Conservation (phyloP, 352 stramenopile genomes). For the Globisporangium paddicum region DNA sequence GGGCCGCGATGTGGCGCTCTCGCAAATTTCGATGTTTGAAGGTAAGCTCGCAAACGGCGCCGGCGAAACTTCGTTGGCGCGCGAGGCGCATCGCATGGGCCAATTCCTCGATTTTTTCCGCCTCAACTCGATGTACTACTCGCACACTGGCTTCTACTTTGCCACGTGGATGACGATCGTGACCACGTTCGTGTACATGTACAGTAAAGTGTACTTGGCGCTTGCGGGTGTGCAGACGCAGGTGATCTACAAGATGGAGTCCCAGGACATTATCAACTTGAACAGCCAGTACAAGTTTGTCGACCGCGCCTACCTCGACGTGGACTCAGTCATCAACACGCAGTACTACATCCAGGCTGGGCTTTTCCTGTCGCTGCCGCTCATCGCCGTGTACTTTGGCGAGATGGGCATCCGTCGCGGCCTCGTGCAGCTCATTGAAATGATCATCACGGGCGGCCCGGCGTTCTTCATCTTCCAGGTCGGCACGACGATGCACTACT, state of each 20-base stretch:
- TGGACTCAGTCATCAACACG: conserved; percentile 70
- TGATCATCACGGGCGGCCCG: conserved; percentile 69
- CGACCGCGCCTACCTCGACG: conserved; percentile 52
- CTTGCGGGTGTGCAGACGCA: conserved; percentile 64
- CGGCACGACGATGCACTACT: conserved; percentile 84
- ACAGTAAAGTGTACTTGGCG: conserved; percentile 78
- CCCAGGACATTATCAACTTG: conserved; percentile 57
- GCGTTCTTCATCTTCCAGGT: conserved; percentile 82
- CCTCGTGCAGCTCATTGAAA: conserved; percentile 70
- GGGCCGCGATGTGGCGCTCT: conserved; percentile 77
- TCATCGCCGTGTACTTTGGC: conserved; percentile 78
- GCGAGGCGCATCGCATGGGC: conserved; percentile 80
- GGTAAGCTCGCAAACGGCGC: conserved; percentile 81
- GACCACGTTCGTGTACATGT: conserved; percentile 87
- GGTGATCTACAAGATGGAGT: conserved; percentile 75
- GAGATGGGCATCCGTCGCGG: conserved; percentile 68
- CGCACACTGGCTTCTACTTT: conserved; percentile 84
- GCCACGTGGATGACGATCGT: conserved; percentile 86
- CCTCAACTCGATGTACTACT: conserved; percentile 86
- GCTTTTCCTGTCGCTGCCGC: conserved; percentile 70
- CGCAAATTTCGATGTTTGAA: conserved; percentile 87
- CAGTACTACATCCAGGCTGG: conserved; percentile 85
- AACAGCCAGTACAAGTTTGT: conserved; percentile 56
- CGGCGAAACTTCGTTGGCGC: conserved; percentile 69
- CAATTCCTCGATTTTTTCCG: conserved; percentile 87